Percentiles rank a stretch among this genome's conserved stretches.
Conservation (phyloP, 805 yeast genomes). For the Metschnikowia picachoensis region DNA sequence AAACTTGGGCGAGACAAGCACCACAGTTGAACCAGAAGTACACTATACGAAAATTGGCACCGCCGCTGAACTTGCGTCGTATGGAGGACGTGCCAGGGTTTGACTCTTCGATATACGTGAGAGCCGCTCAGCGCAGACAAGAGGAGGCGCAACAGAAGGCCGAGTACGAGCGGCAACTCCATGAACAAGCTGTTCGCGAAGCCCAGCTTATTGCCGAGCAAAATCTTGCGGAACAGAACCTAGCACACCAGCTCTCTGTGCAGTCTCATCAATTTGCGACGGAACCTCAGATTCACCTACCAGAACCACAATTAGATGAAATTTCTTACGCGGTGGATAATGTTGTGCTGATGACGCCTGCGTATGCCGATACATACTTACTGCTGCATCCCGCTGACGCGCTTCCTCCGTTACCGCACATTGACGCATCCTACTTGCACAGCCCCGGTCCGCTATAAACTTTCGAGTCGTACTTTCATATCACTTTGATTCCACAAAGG, state of each 20-base stretch:
- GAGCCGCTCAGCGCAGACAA: slow-evolving; percentile 12
- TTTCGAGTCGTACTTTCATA: background rate
- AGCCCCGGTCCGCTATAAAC: slow-evolving; percentile 1
- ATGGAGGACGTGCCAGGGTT: slow-evolving; percentile 18
- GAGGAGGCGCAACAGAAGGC: slow-evolving; percentile 11
- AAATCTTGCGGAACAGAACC: too few species aligned
- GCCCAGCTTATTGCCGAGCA: too few species aligned
- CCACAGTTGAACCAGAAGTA: slow-evolving; percentile 2
- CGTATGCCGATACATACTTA: background rate
- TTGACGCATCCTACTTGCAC: slow-evolving; percentile 3
- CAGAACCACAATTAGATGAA: slow-evolving; percentile 5
- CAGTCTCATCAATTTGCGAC: background rate
- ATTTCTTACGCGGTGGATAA: slow-evolving; percentile 6
- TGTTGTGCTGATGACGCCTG: slow-evolving; percentile 5
- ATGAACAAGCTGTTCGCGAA: background rate
- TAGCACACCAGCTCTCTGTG: too few species aligned
- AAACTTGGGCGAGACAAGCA: background rate
- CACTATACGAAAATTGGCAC: slow-evolving; percentile 4
- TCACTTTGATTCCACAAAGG: too few species aligned
- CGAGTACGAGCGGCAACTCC: slow-evolving; percentile 1
- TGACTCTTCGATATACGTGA: slow-evolving; percentile 13
- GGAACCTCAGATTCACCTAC: background rate
- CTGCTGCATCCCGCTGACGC: background rate
- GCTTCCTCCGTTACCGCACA: slow-evolving; percentile 1
- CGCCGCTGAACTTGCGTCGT: slow-evolving; percentile 4